Percentiles rank a stretch among this genome's conserved stretches.
Evolutionary conservation across 2,329 filamentous ascomycete species (phyloP).

Genomic region (Trichoderma pleuroti): DNA sequence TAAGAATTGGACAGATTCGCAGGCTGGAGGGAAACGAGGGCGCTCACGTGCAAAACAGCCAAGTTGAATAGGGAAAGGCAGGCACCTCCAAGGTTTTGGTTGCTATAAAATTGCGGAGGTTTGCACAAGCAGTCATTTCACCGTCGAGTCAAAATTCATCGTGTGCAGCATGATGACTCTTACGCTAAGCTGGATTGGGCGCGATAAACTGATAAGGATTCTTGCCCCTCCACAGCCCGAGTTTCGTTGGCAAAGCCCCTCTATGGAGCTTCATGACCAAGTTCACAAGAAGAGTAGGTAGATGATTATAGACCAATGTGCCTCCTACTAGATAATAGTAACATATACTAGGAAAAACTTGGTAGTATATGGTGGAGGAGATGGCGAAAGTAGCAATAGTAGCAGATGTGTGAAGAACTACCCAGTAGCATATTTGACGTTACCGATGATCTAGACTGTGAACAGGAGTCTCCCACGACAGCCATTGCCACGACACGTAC

Average conservation of each 20-base stretch:
- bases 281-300: too few relatives aligned
- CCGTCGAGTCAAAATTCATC: constrained; percentile 41
- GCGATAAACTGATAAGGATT: constrained; percentile 40
- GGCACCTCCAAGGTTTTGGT: constrained; percentile 20
- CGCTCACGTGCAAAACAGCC: not conserved
- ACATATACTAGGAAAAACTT: too few relatives aligned
- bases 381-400: not conserved
- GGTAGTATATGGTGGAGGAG: not conserved
- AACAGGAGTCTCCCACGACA: not conserved
- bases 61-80: not conserved
- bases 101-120: constrained; percentile 23
- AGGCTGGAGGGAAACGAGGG: not conserved
- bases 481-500: not conserved
- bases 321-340: too few relatives aligned
- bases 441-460: not conserved
- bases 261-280: not conserved
- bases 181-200: constrained; percentile 35
- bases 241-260: constrained; percentile 25
- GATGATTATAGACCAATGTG: too few relatives aligned
- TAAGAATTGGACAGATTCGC: not conserved
- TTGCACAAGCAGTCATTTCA: constrained; percentile 32
- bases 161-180: constrained; percentile 42
- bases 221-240: constrained; percentile 36
- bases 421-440: not conserved
- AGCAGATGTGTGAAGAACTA: not conserved